Conservation (phyloP, 1,284 basidiomycete species). For the Cutaneotrichosporon cutaneum region DNA sequence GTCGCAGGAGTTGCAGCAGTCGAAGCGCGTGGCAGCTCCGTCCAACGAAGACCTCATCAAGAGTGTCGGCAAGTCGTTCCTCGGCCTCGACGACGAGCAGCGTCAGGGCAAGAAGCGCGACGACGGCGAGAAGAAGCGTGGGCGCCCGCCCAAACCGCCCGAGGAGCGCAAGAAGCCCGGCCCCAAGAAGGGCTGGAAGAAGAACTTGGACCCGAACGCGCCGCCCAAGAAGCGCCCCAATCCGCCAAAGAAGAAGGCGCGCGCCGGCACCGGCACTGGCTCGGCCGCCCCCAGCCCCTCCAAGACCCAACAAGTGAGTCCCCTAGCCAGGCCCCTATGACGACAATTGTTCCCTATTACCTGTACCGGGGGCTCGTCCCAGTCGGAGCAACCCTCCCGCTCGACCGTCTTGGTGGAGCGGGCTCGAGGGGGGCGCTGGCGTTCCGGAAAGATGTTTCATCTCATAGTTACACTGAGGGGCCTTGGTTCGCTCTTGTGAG, state of each 20-base stretch:
- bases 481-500: background rate
- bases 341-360: conserved; percentile 29
- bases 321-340: conserved; percentile 20
- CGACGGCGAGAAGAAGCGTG: conserved; percentile 21
- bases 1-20: conserved; percentile 33
- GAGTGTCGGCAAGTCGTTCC: conserved; percentile 38
- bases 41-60: conserved; percentile 38
- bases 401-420: conserved; percentile 34
- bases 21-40: conserved; percentile 30
- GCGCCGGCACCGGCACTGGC: conserved; percentile 9
- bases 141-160: conserved; percentile 25
- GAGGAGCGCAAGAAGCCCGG: conserved; percentile 43
- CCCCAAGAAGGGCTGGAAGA: conserved; percentile 49
- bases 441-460: conserved; percentile 41
- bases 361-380: conserved; percentile 29
- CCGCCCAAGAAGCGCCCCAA: conserved; percentile 19
- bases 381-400: conserved; percentile 26
- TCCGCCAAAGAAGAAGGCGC: conserved; percentile 13
- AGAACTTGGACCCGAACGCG: conserved; percentile 26
- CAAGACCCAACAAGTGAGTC: conserved; percentile 5
- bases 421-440: conserved; percentile 33
- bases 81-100: conserved; percentile 36
- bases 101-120: conserved; percentile 18
- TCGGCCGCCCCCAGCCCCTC: conserved; percentile 18
- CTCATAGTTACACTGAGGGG: conserved; percentile 54